phyloP scores from a whole-genome alignment of 2,329 filamentous ascomycete genomes.

The Paecilomyces sp. region DNA sequence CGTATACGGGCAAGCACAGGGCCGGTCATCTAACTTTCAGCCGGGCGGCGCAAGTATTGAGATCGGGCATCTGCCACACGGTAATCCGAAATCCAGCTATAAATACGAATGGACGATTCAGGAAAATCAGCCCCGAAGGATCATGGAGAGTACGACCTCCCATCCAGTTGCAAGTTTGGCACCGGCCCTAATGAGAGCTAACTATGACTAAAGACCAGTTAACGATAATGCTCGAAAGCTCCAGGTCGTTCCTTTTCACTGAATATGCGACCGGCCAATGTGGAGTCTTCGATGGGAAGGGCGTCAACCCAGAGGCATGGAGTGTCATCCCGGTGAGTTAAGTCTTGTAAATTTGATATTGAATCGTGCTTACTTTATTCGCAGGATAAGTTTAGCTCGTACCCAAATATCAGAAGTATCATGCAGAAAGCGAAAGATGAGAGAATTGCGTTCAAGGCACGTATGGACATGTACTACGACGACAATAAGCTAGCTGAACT shows the following conservation, averaged over 20 bases:
- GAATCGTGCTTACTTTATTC: too few species aligned
- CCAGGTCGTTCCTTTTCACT: conserved; percentile 19
- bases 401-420: conserved; percentile 18
- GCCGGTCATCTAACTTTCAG: conserved; percentile 20
- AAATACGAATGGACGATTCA: conserved; percentile 41
- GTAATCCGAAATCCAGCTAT: conserved; percentile 27
- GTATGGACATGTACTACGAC: conserved; percentile 15
- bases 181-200: too few species aligned
- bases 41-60: conserved; percentile 21
- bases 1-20: conserved; percentile 20
- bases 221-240: conserved; percentile 24
- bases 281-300: conserved; percentile 2
- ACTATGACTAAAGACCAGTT: conserved; percentile 16
- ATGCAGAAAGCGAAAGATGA: conserved; percentile 16
- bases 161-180: too few species aligned
- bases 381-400: conserved; percentile 21
- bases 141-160: conserved; percentile 25
- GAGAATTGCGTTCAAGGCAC: conserved; percentile 12
- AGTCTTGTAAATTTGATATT: too few species aligned
- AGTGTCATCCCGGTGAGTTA: conserved; percentile 15
- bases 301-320: conserved; percentile 20
- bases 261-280: conserved; percentile 13
- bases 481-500: conserved; percentile 10
- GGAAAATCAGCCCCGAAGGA: conserved; percentile 36
- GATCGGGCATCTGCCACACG: conserved; percentile 20